A percentile compares a stretch with the other conserved stretches of the same genome.
These are phyloP conservation scores for Crithidia acanthocephali DNA, from an alignment of 208 protist genomes.

Conservation along the genomic window DNA sequence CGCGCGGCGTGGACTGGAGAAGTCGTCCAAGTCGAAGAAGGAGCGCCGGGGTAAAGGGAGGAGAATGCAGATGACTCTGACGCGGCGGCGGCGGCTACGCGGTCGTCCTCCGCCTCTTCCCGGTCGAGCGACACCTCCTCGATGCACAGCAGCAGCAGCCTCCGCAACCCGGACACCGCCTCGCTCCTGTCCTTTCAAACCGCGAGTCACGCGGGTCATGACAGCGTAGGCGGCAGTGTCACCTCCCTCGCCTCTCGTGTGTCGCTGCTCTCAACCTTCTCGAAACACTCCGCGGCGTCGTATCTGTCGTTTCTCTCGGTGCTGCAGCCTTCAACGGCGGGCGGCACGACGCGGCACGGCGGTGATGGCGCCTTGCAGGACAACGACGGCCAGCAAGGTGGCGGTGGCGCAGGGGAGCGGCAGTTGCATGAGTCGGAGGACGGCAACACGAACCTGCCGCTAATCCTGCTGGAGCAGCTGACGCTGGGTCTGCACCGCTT, in stretches of 20 bases:
- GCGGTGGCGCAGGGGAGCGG: conserved; percentile 11
- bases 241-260: conserved; percentile 70
- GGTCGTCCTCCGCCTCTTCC: conserved; percentile 15
- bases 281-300: conserved; percentile 66
- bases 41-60: background rate
- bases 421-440: conserved; percentile 82
- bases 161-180: conserved; percentile 2
- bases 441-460: conserved; percentile 87
- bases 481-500: conserved; percentile 68
- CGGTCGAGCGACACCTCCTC: conserved; percentile 13
- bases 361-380: conserved; percentile 1
- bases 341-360: background rate
- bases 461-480: conserved; percentile 89
- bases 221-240: conserved; percentile 27
- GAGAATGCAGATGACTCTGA: too few relatives aligned
- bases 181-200: conserved; percentile 33
- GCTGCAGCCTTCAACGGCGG: conserved; percentile 49
- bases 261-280: conserved; percentile 86
- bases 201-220: conserved; percentile 6
- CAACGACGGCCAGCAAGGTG: background rate
- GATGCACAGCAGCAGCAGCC: background rate
- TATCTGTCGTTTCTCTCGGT: conserved; percentile 86
- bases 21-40: conserved; percentile 21
- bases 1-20: conserved; percentile 36
- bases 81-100: background rate